A percentile compares a stretch with the other conserved stretches of the same genome.
Evolutionary conservation across 2,329 filamentous ascomycete genomes (phyloP).

Genomic region (Pseudopithomyces maydicus): DNA sequence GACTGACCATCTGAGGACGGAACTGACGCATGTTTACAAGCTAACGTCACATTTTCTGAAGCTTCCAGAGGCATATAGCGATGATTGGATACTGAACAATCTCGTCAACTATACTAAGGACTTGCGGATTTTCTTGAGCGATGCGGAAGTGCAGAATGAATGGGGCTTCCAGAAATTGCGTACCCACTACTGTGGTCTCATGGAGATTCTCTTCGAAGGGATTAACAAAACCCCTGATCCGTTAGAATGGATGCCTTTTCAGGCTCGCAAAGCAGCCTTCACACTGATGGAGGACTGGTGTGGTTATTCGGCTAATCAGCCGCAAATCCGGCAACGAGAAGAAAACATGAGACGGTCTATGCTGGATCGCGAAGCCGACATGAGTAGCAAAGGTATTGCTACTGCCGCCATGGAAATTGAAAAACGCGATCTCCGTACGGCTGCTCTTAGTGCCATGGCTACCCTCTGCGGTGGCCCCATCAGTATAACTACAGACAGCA

Average conservation of each 20-base stretch:
- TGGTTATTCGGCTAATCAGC: constrained; percentile 90
- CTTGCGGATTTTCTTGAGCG: constrained; percentile 90
- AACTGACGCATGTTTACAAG: constrained; percentile 96
- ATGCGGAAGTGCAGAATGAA: constrained; percentile 91
- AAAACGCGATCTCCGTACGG: constrained; percentile 87
- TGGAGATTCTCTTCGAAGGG: constrained; percentile 91
- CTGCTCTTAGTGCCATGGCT: constrained; percentile 94
- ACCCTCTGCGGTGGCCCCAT: constrained; percentile 84
- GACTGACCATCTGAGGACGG: constrained; percentile 86
- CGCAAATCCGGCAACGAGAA: constrained; percentile 79
- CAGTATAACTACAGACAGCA: constrained; percentile 85
- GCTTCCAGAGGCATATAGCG: constrained; percentile 75
- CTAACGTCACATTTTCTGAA: constrained; percentile 89
- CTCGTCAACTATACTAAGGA: constrained; percentile 90
- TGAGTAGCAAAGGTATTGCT: constrained; percentile 75
- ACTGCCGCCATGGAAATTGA: constrained; percentile 96
- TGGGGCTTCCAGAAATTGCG: constrained; percentile 92
- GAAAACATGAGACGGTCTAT: constrained; percentile 86
- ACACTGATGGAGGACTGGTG: constrained; percentile 99
- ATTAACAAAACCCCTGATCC: constrained; percentile 85
- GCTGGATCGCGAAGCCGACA: constrained; percentile 74
- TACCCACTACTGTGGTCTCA: constrained; percentile 90
- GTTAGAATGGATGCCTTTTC: constrained; percentile 95
- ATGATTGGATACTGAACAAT: constrained; percentile 90
- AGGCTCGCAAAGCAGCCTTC: constrained; percentile 93